phyloP scores from a whole-genome alignment of 352 stramenopile genomes.

The Blastocystis sp. region DNA sequence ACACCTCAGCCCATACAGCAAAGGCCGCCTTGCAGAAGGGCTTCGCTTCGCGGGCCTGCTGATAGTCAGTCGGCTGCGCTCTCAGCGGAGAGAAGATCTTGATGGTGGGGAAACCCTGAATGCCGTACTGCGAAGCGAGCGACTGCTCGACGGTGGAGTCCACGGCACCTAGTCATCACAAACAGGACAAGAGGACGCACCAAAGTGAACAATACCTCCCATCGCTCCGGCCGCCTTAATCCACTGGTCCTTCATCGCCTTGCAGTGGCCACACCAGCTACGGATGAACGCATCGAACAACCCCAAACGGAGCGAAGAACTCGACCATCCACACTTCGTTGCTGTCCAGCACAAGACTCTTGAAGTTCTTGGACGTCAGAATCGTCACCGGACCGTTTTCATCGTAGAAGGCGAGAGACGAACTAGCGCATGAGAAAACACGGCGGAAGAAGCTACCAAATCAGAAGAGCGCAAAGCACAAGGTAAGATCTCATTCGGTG shows the following conservation, averaged over 20 bases:
- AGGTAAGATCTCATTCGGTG: constrained; percentile 20
- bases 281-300: constrained; percentile 12
- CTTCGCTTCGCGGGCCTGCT: constrained; percentile 58
- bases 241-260: constrained; percentile 74
- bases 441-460: background rate
- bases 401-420: constrained; percentile 50
- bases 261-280: constrained; percentile 74
- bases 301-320: constrained; percentile 71
- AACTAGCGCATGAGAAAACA: constrained; percentile 27
- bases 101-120: constrained; percentile 71
- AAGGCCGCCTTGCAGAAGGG: constrained; percentile 73
- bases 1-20: background rate
- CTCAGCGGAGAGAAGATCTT: constrained; percentile 61
- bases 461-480: background rate
- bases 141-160: constrained; percentile 58
- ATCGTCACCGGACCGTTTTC: constrained; percentile 59
- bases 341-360: constrained; percentile 66
- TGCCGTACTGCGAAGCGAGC: constrained; percentile 34
- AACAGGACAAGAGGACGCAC: background rate
- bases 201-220: constrained; percentile 73
- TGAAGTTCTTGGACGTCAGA: constrained; percentile 60
- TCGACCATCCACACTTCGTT: constrained; percentile 73
- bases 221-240: constrained; percentile 73
- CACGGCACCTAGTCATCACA: constrained; percentile 9
- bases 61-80: constrained; percentile 35